Evolutionary conservation across 176 grass and related monocot species (phyloP), one percentile per base, ranked within the genome.

Genomic region (Ensete glaucum): DNA sequence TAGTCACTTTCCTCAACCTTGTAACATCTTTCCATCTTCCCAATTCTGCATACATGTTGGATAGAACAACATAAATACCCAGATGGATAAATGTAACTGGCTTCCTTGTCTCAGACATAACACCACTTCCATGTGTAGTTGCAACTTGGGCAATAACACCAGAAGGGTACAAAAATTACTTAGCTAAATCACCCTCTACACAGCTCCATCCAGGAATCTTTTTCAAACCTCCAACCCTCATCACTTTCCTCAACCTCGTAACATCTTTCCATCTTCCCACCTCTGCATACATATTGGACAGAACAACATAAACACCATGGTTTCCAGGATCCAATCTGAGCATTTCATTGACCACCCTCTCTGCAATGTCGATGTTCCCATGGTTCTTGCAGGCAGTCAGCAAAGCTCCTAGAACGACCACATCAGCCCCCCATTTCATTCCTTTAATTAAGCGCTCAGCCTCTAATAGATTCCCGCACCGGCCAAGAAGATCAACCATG

Each of bases 201-300:
- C 49, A 48, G 23, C 86, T 92, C 20, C 77, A 84, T 14, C 81
- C 86, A 4, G 82, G 84, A 62, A 87, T 81, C 58, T 92, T 92
- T 2, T 72, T 74, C 23, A 89, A 70, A 34, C 29, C 22, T 2
- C 48, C 81, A 2, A 53, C 69, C 59, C 73, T 88, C 86, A 89
- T 89, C 76, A 22, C 73, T 55, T 82, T 77, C 76, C 90, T 89
- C 73, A 89, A 52, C 80, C n/a, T 84, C 59, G 76, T 69, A 50
- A 86, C 84, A 69, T 89, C 90, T 55, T 74, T 76, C 84, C 86
- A 92, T 52, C 73, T 79, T 19, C 82, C 86, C 11, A 77, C 90
- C 52, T 86, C 84, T 0, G 83, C 90, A 73, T 85, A 85, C 62
- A 87, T 76, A 73, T 92, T 88, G 17, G 86, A 89, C 9, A 92